Conservation (phyloP, 2,329 filamentous ascomycete genomes). For the Hyphodiscus sp. region DNA sequence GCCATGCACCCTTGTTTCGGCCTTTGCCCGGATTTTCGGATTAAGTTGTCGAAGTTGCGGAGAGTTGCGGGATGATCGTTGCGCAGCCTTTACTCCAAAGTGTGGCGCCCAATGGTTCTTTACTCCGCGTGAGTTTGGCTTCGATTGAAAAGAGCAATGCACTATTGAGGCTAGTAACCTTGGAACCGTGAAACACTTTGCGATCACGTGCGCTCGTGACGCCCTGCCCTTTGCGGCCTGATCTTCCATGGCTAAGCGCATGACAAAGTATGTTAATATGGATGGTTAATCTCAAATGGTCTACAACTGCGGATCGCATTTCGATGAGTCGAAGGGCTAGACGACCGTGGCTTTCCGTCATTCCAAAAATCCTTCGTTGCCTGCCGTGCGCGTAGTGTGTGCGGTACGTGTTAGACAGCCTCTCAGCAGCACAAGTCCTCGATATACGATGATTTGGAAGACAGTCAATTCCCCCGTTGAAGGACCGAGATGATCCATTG, state of each 20-base stretch:
- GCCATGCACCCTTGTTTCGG: no score
- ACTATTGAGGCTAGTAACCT: slow-evolving; percentile 25
- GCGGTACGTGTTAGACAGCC: not conserved
- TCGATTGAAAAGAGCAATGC: not conserved
- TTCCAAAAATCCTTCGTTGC: not conserved
- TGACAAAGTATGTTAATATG: no score
- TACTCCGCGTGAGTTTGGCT: not conserved
- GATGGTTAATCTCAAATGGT: no score
- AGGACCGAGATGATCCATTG: not conserved
- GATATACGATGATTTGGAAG: not conserved
- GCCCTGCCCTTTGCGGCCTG: no score
- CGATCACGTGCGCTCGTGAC: not conserved
- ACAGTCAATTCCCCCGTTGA: not conserved
- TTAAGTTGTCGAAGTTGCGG: not conserved
- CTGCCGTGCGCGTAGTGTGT: not conserved
- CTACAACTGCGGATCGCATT: no score
- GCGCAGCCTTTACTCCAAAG: not conserved
- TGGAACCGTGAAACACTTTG: not conserved
- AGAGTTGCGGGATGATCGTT: not conserved
- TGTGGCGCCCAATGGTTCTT: not conserved
- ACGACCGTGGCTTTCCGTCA: not conserved
- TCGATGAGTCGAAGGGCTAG: not conserved
- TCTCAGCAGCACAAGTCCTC: not conserved
- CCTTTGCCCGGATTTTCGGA: not conserved
- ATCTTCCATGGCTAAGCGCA: not conserved